Conservation (phyloP, 768 basidiomycete species). For the Trametes meyenii region DNA sequence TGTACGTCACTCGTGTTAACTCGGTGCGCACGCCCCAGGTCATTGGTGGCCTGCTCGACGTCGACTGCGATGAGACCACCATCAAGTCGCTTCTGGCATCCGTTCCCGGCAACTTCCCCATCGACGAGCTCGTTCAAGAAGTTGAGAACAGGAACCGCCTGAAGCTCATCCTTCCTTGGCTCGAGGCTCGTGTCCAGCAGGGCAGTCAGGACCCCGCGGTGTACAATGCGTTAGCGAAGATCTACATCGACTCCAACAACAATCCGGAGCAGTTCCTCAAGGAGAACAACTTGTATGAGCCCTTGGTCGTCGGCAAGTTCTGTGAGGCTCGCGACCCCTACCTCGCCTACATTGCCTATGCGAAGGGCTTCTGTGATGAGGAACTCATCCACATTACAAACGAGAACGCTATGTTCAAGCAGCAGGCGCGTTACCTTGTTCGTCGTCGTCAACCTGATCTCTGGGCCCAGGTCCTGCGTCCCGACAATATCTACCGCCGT, state of each 20-base stretch:
- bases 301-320: conserved; percentile 96
- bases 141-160: conserved; percentile 95
- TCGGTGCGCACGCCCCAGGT: conserved; percentile 97
- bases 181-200: conserved; percentile 90
- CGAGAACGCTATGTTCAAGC: conserved; percentile 99
- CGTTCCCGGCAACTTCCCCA: conserved; percentile 95
- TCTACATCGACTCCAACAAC: conserved; percentile 97
- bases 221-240: conserved; percentile 98
- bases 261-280: conserved; percentile 98
- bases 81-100: conserved; percentile 95
- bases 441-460: conserved; percentile 94
- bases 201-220: conserved; percentile 93
- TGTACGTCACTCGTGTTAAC: conserved; percentile 99
- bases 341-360: conserved; percentile 98
- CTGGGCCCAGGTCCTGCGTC: conserved; percentile 92
- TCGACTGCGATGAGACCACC: conserved; percentile 94
- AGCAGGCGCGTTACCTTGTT: conserved; percentile 97
- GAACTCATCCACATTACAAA: conserved; percentile 97
- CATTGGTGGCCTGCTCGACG: conserved; percentile 93
- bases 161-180: conserved; percentile 97
- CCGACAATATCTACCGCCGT: conserved; percentile 90
- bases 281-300: conserved; percentile 98
- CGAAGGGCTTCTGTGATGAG: conserved; percentile 98
- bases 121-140: conserved; percentile 96
- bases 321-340: conserved; percentile 99